These are phyloP conservation scores for Kwoniella shandongensis DNA, from an alignment of 768 basidiomycete genomes.

Conservation along the genomic window DNA sequence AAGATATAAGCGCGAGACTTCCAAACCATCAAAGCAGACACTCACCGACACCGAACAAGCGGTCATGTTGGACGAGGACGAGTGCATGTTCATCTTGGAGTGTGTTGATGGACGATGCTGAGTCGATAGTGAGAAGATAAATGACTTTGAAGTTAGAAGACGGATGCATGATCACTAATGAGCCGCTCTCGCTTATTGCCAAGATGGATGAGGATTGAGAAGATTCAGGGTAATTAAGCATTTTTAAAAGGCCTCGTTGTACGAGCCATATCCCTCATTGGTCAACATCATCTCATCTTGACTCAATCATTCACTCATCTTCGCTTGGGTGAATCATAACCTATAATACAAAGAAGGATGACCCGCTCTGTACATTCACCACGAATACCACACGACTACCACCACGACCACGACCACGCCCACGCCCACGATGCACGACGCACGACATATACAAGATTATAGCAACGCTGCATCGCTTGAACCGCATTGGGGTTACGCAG, in stretches of 20 bases:
- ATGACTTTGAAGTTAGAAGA: too few relatives aligned
- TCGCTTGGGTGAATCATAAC: conserved; percentile 1
- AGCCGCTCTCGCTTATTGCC: too few relatives aligned
- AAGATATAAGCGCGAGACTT: neutral
- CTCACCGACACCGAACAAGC: conserved; percentile 21
- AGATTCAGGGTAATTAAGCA: neutral
- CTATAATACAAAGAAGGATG: neutral
- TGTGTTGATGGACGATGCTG: too few relatives aligned
- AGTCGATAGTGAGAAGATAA: too few relatives aligned
- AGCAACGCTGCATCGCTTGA: conserved; percentile 12
- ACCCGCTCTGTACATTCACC: neutral
- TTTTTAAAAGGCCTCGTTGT: conserved; percentile 5
- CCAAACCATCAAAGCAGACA: neutral
- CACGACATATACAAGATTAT: conserved; percentile 31
- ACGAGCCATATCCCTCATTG: conserved; percentile 5
- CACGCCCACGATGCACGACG: conserved; percentile 7
- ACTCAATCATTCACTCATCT: neutral
- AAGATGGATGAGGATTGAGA: too few relatives aligned
- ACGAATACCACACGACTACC: neutral
- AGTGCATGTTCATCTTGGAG: neutral
- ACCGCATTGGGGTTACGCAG: conserved; percentile 37
- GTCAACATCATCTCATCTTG: neutral
- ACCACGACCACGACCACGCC: too few relatives aligned
- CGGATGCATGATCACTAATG: too few relatives aligned
- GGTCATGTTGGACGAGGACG: too few relatives aligned